Percentiles rank a stretch among this genome's conserved stretches.
phyloP scores from a whole-genome alignment of 257 asterid species.

The Osmanthus fragrans region DNA sequence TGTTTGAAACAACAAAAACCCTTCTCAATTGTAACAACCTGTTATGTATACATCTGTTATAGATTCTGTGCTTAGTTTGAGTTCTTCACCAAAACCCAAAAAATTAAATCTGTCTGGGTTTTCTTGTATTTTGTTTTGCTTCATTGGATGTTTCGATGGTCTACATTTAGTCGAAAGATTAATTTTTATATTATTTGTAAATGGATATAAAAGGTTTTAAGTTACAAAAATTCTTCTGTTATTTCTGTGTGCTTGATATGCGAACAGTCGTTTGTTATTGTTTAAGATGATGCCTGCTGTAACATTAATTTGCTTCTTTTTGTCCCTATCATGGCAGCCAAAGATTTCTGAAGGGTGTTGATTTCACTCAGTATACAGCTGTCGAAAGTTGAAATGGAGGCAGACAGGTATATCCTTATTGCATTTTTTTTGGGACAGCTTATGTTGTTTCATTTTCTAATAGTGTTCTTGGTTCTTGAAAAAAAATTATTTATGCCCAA shows the following conservation, averaged over 20 bases:
- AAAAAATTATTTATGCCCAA: background rate
- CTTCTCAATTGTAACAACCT: slow-evolving; percentile 12
- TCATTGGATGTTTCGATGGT: background rate
- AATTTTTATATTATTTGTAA: background rate
- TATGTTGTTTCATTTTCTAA: background rate
- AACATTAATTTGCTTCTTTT: background rate
- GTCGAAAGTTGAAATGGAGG: slow-evolving; percentile 39
- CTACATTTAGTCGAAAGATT: background rate
- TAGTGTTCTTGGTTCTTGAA: background rate
- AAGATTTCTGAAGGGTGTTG: slow-evolving; percentile 20
- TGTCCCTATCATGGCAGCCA: slow-evolving; percentile 22
- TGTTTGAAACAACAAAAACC: slow-evolving; percentile 13
- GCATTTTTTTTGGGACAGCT: background rate
- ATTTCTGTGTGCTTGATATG: background rate
- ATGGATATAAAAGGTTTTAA: background rate
- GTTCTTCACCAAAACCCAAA: slow-evolving; percentile 6
- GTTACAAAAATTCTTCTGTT: background rate
- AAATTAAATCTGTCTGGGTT: slow-evolving; percentile 9
- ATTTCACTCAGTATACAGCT: slow-evolving; percentile 3
- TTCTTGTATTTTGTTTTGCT: background rate
- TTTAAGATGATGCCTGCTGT: background rate
- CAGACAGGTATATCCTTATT: slow-evolving; percentile 38
- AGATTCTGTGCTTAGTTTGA: slow-evolving; percentile 11
- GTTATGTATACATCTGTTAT: background rate
- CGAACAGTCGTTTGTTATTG: background rate